Evolutionary conservation across 257 asterid species (phyloP), one percentile per base, ranked within the genome.

Genomic region (Mitragyna speciosa): DNA sequence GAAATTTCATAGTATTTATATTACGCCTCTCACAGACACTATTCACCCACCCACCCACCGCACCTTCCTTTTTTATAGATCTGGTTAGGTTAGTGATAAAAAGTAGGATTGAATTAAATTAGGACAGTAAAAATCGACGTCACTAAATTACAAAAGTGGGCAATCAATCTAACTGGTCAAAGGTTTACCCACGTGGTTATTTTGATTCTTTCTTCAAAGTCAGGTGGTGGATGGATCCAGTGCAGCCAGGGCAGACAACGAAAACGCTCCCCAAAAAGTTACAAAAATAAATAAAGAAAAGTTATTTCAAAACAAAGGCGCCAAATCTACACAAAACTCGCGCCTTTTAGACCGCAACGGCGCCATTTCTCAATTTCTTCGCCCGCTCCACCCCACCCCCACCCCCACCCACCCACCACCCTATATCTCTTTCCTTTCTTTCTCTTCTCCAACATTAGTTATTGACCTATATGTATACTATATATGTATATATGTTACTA

Each of bases 331-430:
- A 78, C 76, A 28, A 80, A 71, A 79, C 90, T 89, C 96, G 94
- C 97, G 89, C 90, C 87, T 73, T 80, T 78, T 85, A 80, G 73
- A 33, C 85, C 79, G n/a, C 68, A 47, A 76, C 73, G 88, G 84
- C 90, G 83, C 91, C 80, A 82, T 89, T 87, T 86, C 84, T 87
- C 85, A 85, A 89, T 93, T 90, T 87, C 89, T 22, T 33, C 79
- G 30, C 77, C 12, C 68, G 36, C 36, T 26, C 36, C 19, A 16
- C 12, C 33, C 36, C 7, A 3, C 22, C 6, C 16, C 0, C 22
- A 0, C 30, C 12, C 14, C 12, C 86, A 88, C 17, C 24, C 76
- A 22, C 76, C 75, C 1, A 69, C 33, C 76, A 43, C 77, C 48
- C 28, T 41, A 30, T 20, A 54, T 14, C 51, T 19, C 17, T 66